Conservation (phyloP, 345 rosid genomes). For the Fremontodendron californicum region DNA sequence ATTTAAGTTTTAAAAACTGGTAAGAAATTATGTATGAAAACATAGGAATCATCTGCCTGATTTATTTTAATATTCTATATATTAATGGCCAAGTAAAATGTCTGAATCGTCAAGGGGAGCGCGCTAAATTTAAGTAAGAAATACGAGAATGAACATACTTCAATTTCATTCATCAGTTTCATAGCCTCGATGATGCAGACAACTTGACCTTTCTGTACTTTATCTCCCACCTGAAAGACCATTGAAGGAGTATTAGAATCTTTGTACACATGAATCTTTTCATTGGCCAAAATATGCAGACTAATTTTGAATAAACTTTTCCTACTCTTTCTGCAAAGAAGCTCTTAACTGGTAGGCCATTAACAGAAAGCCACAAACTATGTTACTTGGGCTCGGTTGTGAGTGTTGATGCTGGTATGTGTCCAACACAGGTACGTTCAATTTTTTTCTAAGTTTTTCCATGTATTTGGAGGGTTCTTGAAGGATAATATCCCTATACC, state of each 20-base stretch:
- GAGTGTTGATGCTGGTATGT: no score
- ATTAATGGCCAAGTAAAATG: not conserved
- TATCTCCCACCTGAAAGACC: conserved; percentile 74
- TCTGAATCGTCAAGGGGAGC: not conserved
- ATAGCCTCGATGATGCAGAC: conserved; percentile 95
- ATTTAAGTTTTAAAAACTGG: not conserved
- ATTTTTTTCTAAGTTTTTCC: no score
- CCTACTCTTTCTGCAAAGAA: not conserved
- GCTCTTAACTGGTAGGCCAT: not conserved
- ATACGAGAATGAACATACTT: conserved; percentile 41
- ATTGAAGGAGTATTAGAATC: not conserved
- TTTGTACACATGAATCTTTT: not conserved
- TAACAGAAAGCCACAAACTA: not conserved
- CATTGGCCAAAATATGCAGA: not conserved
- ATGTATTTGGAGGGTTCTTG: no score
- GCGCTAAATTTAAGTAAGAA: not conserved
- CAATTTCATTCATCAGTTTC: conserved; percentile 99
- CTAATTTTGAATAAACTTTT: not conserved
- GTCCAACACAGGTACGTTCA: no score
- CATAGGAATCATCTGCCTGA: not conserved
- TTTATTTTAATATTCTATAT: not conserved
- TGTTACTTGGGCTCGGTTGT: no score
- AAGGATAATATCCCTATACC: no score
- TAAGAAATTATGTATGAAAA: not conserved
- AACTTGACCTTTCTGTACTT: conserved; percentile 94